These are phyloP conservation scores for Boletus rubropictus DNA, from an alignment of 768 basidiomycete genomes.

Conservation along the genomic window DNA sequence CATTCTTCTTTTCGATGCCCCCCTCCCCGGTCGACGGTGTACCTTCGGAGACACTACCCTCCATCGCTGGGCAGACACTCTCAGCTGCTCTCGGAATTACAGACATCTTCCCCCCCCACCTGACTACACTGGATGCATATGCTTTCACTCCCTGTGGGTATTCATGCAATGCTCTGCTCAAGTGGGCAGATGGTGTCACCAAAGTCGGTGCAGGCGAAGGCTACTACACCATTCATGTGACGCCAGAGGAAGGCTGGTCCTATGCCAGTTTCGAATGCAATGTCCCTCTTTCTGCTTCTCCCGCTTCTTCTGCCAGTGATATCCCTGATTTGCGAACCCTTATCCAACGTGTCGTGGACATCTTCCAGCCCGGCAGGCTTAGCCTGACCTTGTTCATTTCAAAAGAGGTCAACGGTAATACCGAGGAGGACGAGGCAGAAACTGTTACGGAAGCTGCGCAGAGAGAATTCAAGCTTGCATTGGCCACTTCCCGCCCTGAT, in stretches of 20 bases:
- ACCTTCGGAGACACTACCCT: constrained; percentile 30
- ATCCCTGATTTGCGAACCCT: constrained; percentile 78
- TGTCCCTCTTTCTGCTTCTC: constrained; percentile 54
- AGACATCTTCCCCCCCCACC: constrained; percentile 69
- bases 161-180: constrained; percentile 84
- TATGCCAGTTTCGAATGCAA: constrained; percentile 99
- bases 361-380: constrained; percentile 86
- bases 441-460: constrained; percentile 66
- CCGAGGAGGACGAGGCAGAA: constrained; percentile 44
- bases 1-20: constrained; percentile 60
- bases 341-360: constrained; percentile 81
- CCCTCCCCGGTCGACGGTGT: constrained; percentile 49
- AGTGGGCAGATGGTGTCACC: constrained; percentile 40
- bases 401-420: constrained; percentile 42
- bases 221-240: constrained; percentile 98
- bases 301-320: constrained; percentile 26
- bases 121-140: constrained; percentile 87
- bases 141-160: constrained; percentile 95
- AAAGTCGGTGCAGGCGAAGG: constrained; percentile 56
- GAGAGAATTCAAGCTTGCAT: constrained; percentile 64
- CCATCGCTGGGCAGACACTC: constrained; percentile 34
- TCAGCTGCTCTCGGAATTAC: constrained; percentile 75
- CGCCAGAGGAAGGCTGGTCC: constrained; percentile 96
- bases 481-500: constrained; percentile 31
- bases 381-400: constrained; percentile 90